Conservation (phyloP, 768 basidiomycete genomes). For the Calocybe indica region DNA sequence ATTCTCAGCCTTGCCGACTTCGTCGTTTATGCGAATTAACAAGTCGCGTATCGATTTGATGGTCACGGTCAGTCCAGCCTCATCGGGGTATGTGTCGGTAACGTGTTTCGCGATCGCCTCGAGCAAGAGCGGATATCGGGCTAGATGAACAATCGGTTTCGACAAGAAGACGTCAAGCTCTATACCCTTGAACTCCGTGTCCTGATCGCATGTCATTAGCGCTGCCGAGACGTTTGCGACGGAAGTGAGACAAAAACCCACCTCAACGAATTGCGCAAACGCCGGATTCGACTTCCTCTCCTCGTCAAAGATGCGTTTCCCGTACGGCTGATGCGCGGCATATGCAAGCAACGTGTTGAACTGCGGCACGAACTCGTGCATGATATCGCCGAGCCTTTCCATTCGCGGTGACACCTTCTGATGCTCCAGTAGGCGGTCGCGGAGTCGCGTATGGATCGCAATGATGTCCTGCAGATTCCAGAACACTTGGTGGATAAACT, state of each 20-base stretch:
- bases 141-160: conserved; percentile 95
- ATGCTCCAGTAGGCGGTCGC: conserved; percentile 89
- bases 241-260: conserved; percentile 27
- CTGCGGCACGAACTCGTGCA: conserved; percentile 79
- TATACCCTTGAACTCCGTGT: conserved; percentile 91
- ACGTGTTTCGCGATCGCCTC: conserved; percentile 93
- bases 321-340: conserved; percentile 94
- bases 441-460: conserved; percentile 80
- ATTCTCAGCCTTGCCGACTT: conserved; percentile 95
- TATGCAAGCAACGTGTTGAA: conserved; percentile 94
- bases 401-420: conserved; percentile 95
- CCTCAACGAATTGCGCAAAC: conserved; percentile 98
- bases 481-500: conserved; percentile 92
- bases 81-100: conserved; percentile 84
- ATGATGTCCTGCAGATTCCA: conserved; percentile 98
- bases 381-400: conserved; percentile 85
- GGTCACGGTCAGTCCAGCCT: conserved; percentile 67
- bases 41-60: conserved; percentile 76
- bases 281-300: conserved; percentile 91
- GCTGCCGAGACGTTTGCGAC: not conserved
- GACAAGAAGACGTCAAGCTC: conserved; percentile 98
- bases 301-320: conserved; percentile 99
- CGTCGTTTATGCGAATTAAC: conserved; percentile 81
- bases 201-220: conserved; percentile 75
- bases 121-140: conserved; percentile 91